These are phyloP conservation scores for Sarocladium oryzae DNA, from an alignment of 2,329 filamentous ascomycete species.

Conservation along the genomic window DNA sequence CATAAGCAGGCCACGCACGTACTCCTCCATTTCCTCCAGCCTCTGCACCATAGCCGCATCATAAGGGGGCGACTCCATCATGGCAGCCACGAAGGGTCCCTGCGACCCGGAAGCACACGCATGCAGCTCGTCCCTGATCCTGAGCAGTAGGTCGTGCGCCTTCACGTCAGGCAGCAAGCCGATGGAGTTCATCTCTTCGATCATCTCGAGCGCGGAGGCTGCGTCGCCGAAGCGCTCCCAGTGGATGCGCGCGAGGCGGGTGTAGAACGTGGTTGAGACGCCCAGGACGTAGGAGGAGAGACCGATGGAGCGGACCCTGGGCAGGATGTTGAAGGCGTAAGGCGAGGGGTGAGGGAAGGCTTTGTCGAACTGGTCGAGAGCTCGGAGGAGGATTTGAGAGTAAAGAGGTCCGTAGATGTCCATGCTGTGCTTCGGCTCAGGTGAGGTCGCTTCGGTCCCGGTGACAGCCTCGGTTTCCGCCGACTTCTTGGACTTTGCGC, in stretches of 20 bases:
- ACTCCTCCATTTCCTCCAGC: constrained; percentile 19
- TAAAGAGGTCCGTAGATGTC: constrained; percentile 59
- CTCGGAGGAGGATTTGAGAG: constrained; percentile 52
- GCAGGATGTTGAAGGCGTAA: constrained; percentile 54
- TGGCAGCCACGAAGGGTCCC: constrained; percentile 31
- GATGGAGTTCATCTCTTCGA: constrained; percentile 60
- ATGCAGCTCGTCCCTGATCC: constrained; percentile 27
- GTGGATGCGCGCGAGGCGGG: constrained; percentile 54
- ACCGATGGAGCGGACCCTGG: constrained; percentile 61
- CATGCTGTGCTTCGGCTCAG: constrained; percentile 34
- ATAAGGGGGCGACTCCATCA: constrained; percentile 30
- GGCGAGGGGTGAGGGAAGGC: constrained; percentile 53
- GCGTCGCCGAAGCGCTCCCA: constrained; percentile 58
- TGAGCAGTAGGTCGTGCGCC: constrained; percentile 19
- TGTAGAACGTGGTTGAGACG: constrained; percentile 63
- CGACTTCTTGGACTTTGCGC: no score
- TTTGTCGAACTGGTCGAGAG: constrained; percentile 48
- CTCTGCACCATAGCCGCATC: constrained; percentile 22
- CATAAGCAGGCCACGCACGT: constrained; percentile 4
- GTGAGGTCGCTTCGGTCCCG: constrained; percentile 2
- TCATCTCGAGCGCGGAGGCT: constrained; percentile 43
- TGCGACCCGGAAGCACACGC: constrained; percentile 29
- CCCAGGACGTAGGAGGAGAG: constrained; percentile 66
- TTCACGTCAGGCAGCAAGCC: constrained; percentile 50
- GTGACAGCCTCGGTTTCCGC: constrained; percentile 7